Base-by-base conservation (phyloP, 768 basidiomycete genomes). In the Hygrocybe punicea region DNA sequence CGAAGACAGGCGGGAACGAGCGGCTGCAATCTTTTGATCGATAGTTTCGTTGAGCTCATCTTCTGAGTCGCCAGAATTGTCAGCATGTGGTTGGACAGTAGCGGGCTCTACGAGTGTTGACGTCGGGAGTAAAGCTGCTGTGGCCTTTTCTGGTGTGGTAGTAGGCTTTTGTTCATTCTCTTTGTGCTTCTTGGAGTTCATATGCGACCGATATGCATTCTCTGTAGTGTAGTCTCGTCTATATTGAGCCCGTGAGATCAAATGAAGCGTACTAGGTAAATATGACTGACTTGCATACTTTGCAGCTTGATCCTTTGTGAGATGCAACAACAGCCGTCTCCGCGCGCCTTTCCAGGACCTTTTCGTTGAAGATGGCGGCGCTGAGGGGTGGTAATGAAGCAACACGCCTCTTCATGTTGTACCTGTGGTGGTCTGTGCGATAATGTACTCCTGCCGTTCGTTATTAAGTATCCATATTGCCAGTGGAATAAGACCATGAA, bases 371-470 rank as follows among this genome's bases (percentile, higher is more conserved):
- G 1, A 86, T 63, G 6, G 79, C 72, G 0, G 80, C 82, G 57
- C 84, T 86, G 65, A 99, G 84, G 2, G 96, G 94, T 8, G 92
- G 89, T 2, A 99, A 81, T 5, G 82, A 84, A 2, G 96, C 95
- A 16, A 98, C 90, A 25, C 93, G 85, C 61, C 95, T 89, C 78
- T 96, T 96, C 86, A 98, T 93, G 68, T 99, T 99, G 75, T 99
- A 99, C 53, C 94, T 80, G 75, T 99, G 97, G 71, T 91, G 89
- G 72, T 99, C 97, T 23, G 92, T 91, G 60, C 85, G 84, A 71
- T 96, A 98, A 69, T 99, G 97, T 0, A 76, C 73, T 58, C 96
- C 90, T 92, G 63, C 13, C 63, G 24, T 44, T 17, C 40, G 46
- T 33, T 19, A 62, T 53, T 13, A 19, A 19, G 60, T 57, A 25